These are phyloP conservation scores for Cordyceps fumosorosea DNA, from an alignment of 2,329 filamentous ascomycete genomes.

Conservation along the genomic window DNA sequence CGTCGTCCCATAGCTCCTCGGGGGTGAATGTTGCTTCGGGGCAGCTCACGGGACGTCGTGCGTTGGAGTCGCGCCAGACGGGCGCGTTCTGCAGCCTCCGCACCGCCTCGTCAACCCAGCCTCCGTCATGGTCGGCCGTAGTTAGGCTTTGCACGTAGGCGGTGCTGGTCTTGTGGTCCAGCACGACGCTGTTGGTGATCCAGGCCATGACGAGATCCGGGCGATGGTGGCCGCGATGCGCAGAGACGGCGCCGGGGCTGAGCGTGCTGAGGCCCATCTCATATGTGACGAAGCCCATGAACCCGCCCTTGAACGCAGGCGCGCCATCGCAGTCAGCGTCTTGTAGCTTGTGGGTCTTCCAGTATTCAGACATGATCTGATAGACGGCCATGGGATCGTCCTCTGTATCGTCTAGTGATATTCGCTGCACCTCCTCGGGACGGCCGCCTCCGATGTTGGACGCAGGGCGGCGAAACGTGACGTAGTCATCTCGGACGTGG, in stretches of 20 bases:
- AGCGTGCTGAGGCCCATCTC: slow-evolving; percentile 60
- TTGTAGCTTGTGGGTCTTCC: slow-evolving; percentile 23
- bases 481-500: slow-evolving; percentile 40
- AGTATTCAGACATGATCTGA: slow-evolving; percentile 44
- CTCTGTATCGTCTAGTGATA: slow-evolving; percentile 21
- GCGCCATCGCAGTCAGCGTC: slow-evolving; percentile 15
- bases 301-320: slow-evolving; percentile 69
- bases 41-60: slow-evolving; percentile 7
- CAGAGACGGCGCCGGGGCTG: slow-evolving; percentile 23
- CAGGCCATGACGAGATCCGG: slow-evolving; percentile 73
- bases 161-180: slow-evolving; percentile 61
- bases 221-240: slow-evolving; percentile 31
- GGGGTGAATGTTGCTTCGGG: slow-evolving; percentile 1
- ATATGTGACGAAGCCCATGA: slow-evolving; percentile 80
- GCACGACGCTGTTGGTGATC: slow-evolving; percentile 68
- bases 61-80: slow-evolving; percentile 24
- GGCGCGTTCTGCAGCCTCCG: slow-evolving; percentile 26
- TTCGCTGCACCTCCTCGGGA: slow-evolving; percentile 22
- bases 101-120: slow-evolving; percentile 27
- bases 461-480: slow-evolving; percentile 22
- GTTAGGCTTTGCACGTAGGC: slow-evolving; percentile 54
- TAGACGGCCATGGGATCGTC: slow-evolving; percentile 36
- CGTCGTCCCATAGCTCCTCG: slow-evolving; percentile 15
- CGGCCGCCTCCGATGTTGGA: not conserved
- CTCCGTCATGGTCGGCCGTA: slow-evolving; percentile 20